Base-by-base conservation (phyloP, 805 yeast species). In the Gaillardinia entomophila region DNA sequence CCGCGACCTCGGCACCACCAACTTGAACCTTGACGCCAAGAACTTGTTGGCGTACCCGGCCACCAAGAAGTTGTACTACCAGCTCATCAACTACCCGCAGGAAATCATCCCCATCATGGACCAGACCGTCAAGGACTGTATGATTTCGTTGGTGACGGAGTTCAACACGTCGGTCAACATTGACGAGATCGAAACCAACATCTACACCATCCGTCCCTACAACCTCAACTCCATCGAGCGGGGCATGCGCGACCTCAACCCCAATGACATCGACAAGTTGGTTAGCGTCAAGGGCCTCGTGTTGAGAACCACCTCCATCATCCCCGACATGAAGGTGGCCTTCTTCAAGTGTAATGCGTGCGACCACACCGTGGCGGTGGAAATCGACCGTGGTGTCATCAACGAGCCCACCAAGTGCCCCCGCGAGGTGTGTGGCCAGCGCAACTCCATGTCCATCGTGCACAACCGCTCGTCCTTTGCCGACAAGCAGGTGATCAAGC, bases 21-120 rank as follows among this genome's bases (percentile, higher is more conserved):
- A 86, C 48, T 66, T 92, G 46, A 88, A 88, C 51, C 62, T 92
- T 40, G 98, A 92, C 53, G 80, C 90, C 2, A 71, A 73, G 42
- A 87, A 92, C 57, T 63, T 92, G 40, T 65, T 82, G 35, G 79
- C 92, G 5, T 87, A 75, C 50, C 79, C 82, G 3, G 71, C 79
- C 19, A 79, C 97, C 4, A 75, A 75, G 40, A 86, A 83, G 49
- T 64, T 92, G 32, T 92, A 84, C 59, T 74, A 84, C 50, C 96
- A 90, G 58, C 66, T 92, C 42, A 74, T 87, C 43, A 84, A 87
- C 51, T 92, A 89, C 53, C 98, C 98, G 1, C 97, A 89, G 55
- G 98, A 92, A 67, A 86, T 92, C 24, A 79, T 92, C 34, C 97
- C 98, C 8, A 86, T 92, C 47, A 89, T 92, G 97, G 98, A 92